These are phyloP conservation scores for Pholiota molesta DNA, from an alignment of 768 basidiomycete species.

Conservation along the genomic window DNA sequence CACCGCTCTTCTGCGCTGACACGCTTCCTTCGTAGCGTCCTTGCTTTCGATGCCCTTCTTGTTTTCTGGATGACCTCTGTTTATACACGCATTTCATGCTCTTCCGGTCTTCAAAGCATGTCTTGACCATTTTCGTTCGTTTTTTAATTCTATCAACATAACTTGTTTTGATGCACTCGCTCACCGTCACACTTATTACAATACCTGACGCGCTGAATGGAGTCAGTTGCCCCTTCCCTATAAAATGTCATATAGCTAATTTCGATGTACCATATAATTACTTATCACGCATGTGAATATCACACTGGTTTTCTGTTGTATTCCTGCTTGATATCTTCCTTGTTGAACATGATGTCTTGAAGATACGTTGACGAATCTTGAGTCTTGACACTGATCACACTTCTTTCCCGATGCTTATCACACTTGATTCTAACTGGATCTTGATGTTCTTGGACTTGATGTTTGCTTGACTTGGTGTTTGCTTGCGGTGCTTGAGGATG, in stretches of 20 bases:
- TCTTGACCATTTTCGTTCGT: not conserved
- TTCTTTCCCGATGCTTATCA: no score
- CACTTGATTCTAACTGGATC: not conserved
- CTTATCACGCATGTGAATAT: constrained; percentile 8
- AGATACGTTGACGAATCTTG: not conserved
- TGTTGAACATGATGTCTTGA: not conserved
- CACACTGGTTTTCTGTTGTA: not conserved
- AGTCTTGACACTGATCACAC: not conserved
- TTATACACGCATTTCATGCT: not conserved
- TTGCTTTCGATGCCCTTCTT: not conserved
- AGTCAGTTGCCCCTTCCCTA: not conserved
- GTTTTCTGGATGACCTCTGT: not conserved
- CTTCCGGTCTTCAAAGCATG: not conserved
- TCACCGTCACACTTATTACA: not conserved
- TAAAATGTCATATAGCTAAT: not conserved
- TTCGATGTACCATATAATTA: constrained; percentile 5
- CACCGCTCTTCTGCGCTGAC: not conserved
- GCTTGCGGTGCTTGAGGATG: not conserved
- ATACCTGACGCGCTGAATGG: not conserved
- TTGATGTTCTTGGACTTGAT: not conserved
- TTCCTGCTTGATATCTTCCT: not conserved
- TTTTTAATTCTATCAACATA: not conserved
- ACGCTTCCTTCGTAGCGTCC: not conserved
- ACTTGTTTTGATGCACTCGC: not conserved
- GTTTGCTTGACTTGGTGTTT: not conserved